Base-by-base conservation (phyloP, 2,329 filamentous ascomycete species). In the Aspergillus fructus region DNA sequence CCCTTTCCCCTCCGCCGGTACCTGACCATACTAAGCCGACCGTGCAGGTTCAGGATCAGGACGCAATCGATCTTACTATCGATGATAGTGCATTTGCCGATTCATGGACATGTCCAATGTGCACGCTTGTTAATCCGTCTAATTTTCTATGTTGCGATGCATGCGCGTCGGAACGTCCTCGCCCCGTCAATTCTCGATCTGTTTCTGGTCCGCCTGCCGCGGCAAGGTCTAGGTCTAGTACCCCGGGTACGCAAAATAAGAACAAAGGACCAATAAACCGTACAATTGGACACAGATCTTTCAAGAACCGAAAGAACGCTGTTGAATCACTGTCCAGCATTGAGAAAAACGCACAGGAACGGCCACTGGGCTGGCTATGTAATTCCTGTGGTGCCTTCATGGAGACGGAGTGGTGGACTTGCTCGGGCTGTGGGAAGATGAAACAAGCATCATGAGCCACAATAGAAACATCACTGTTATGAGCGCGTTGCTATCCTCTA, bases 371-470 rank as follows among this genome's bases (percentile, higher is more conserved):
- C 1, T 88, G 85, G 85, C 75, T 80, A 53, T 88, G 85, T 67
- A 64, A 75, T 51, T 71, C 74, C 5, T 88, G 85, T 59, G 82
- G 83, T 5, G 79, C 80, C 0, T 87, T 85, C 59, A 87, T 87
- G 83, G 85, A 87, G 68, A 79, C 78, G 19, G 74, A 84, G 63
- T 88, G 84, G 84, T 87, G 84, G 85, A 86, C 83, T 4, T 88
- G 85, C 63, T 80, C 81, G 13, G 75, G 75, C 11, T 88, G 85
- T 68, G 84, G 85, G 49, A 75, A 71, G 8, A 83, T 87, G 82
- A 87, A 87, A 68, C 64, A 71, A 37, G 71, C 69, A 41, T 83
- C 81, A n/a, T 82, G 49, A 64, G 17, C 56, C 2, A 17, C 49
- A 6, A 37, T 43, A 53, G 37, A 15, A n/a, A 17, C 34, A 30